These are phyloP conservation scores for Microthlaspi erraticum DNA, from an alignment of 345 rosid genomes.

Conservation along the genomic window DNA sequence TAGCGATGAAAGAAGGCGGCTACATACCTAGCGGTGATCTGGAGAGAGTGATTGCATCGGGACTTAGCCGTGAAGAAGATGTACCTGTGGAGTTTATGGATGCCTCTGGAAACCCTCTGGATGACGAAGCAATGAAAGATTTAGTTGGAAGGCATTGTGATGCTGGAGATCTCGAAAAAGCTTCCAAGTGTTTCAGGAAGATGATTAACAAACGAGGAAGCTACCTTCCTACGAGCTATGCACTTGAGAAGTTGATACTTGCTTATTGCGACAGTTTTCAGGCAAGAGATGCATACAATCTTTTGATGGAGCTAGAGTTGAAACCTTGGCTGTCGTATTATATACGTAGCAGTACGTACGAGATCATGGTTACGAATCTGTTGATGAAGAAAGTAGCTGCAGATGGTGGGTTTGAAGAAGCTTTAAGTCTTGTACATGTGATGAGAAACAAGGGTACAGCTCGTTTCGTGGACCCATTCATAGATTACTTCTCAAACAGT, in stretches of 20 bases:
- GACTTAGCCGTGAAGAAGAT: slow-evolving; percentile 57
- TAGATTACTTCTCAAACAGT: slow-evolving; percentile 62
- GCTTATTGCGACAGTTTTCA: slow-evolving; percentile 65
- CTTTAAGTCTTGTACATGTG: slow-evolving; percentile 61
- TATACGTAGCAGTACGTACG: slow-evolving; percentile 54
- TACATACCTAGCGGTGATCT: slow-evolving; percentile 49
- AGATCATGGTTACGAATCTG: slow-evolving; percentile 62
- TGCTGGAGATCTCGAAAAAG: slow-evolving; percentile 72
- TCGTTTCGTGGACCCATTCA: slow-evolving; percentile 69
- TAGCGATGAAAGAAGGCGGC: slow-evolving; percentile 67
- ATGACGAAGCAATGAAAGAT: slow-evolving; percentile 62
- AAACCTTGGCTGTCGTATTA: slow-evolving; percentile 53
- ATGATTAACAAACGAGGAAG: slow-evolving; percentile 64
- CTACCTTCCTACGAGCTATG: slow-evolving; percentile 51
- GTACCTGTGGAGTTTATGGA: slow-evolving; percentile 60
- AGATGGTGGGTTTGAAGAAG: slow-evolving; percentile 72
- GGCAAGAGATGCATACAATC: slow-evolving; percentile 68
- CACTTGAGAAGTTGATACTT: slow-evolving; percentile 64
- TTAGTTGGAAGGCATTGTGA: slow-evolving; percentile 72
- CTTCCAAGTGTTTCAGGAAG: slow-evolving; percentile 59
- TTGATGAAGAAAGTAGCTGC: slow-evolving; percentile 60
- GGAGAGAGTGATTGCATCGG: slow-evolving; percentile 61
- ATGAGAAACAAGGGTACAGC: slow-evolving; percentile 81
- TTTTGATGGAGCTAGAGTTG: slow-evolving; percentile 54
- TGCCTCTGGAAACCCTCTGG: slow-evolving; percentile 56